Evolutionary conservation across 257 asterid genomes (phyloP).

Genomic region (Solanum bulbocastanum): DNA sequence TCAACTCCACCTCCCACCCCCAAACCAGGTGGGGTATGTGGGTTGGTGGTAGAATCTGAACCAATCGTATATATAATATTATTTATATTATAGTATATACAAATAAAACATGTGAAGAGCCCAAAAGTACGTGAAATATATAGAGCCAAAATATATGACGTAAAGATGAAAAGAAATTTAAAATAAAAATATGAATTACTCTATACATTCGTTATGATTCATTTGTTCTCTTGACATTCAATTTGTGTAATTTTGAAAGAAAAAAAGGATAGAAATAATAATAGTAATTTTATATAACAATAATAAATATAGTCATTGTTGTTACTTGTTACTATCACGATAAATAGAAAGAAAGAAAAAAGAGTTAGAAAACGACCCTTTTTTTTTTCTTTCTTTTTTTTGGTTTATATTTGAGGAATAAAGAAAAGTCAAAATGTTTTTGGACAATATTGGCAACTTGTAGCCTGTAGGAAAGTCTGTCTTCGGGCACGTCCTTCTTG

Average conservation of each 20-base stretch:
- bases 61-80: not conserved
- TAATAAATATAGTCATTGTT: not conserved
- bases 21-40: not conserved
- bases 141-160: not conserved
- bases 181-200: not conserved
- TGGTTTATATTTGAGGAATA: not conserved
- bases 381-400: not conserved
- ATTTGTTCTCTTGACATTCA: not conserved
- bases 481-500: not conserved
- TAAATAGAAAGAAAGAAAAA: not conserved
- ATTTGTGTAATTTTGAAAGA: too few species aligned
- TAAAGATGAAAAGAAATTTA: not conserved
- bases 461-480: not conserved
- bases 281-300: not conserved
- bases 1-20: not conserved
- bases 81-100: not conserved
- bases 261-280: not conserved
- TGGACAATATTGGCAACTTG: not conserved
- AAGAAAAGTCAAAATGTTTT: not conserved
- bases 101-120: not conserved
- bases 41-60: not conserved
- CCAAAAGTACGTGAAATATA: not conserved
- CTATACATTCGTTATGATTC: not conserved
- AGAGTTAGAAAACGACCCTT: not conserved
- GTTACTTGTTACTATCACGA: not conserved